A percentile compares a stretch with the other conserved stretches of the same genome.
These are phyloP conservation scores for Umbelopsis sp. DNA, from an alignment of 192 early-diverging fungal species.

Conservation along the genomic window DNA sequence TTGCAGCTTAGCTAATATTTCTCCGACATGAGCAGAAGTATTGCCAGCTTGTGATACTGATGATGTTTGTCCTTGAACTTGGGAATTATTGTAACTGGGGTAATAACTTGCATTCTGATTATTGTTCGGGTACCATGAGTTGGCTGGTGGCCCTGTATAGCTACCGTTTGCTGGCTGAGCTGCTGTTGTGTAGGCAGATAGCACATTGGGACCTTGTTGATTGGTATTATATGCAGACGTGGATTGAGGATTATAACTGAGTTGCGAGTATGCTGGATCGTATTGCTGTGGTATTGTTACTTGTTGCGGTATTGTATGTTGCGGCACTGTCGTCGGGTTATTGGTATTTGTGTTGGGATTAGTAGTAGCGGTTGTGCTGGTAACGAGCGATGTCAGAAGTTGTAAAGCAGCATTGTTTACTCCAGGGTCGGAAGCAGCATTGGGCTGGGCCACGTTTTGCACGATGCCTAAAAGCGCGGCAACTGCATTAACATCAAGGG, in stretches of 20 bases:
- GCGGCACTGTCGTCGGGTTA: no score
- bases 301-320: not conserved
- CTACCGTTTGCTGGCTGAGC: not conserved
- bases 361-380: not conserved
- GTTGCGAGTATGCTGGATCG: constrained; percentile 9
- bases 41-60: not conserved
- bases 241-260: not conserved
- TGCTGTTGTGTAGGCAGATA: not conserved
- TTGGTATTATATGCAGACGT: not conserved
- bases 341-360: not conserved
- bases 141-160: not conserved
- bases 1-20: not conserved
- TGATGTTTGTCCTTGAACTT: not conserved
- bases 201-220: not conserved
- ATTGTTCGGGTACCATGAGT: not conserved
- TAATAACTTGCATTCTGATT: not conserved
- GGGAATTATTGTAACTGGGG: not conserved
- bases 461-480: constrained; percentile 1
- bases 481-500: not conserved
- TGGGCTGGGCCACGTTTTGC: constrained; percentile 1
- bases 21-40: not conserved
- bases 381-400: not conserved
- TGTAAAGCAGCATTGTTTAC: not conserved
- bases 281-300: not conserved
- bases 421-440: not conserved